phyloP scores from a whole-genome alignment of 805 yeast genomes.

The Lachancea waltii region DNA sequence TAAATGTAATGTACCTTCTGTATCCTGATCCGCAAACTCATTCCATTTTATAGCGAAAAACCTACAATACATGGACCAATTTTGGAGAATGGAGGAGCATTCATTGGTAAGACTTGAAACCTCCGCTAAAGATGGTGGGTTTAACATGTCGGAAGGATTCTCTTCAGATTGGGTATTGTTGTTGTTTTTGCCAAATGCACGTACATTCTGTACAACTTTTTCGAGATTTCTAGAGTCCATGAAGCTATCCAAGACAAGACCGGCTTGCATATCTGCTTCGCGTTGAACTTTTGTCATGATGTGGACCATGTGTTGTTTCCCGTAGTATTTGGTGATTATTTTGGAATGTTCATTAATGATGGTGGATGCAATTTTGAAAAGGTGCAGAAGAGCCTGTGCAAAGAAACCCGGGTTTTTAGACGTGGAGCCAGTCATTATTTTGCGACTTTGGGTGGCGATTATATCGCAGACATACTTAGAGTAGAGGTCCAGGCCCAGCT shows the following conservation, averaged over 20 bases:
- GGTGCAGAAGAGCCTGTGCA: constrained; percentile 53
- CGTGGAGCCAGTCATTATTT: constrained; percentile 45
- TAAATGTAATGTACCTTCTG: constrained; percentile 11
- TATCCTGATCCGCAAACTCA: constrained; percentile 30
- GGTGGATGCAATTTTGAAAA: constrained; percentile 78
- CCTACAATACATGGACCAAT: constrained; percentile 77
- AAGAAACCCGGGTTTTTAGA: constrained; percentile 43
- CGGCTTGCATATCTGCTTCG: constrained; percentile 91
- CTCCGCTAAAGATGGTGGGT: constrained; percentile 15
- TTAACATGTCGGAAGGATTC: too few relatives aligned
- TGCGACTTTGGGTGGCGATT: constrained; percentile 71
- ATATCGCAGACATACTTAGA: constrained; percentile 82
- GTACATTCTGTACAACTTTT: constrained; percentile 43
- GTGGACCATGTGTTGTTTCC: constrained; percentile 49
- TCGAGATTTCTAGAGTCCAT: constrained; percentile 64
- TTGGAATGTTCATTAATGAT: constrained; percentile 83
- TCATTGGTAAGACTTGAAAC: constrained; percentile 46
- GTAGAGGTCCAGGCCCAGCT: constrained; percentile 70
- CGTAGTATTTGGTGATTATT: constrained; percentile 70
- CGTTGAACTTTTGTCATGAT: constrained; percentile 71
- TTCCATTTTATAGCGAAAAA: constrained; percentile 68
- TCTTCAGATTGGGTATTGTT: too few relatives aligned
- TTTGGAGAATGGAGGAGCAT: constrained; percentile 66
- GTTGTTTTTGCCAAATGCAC: constrained; percentile 11
- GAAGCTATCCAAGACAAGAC: constrained; percentile 79